These are phyloP conservation scores for Narthecium ossifragum DNA, from an alignment of 106 monocot species.

Conservation along the genomic window DNA sequence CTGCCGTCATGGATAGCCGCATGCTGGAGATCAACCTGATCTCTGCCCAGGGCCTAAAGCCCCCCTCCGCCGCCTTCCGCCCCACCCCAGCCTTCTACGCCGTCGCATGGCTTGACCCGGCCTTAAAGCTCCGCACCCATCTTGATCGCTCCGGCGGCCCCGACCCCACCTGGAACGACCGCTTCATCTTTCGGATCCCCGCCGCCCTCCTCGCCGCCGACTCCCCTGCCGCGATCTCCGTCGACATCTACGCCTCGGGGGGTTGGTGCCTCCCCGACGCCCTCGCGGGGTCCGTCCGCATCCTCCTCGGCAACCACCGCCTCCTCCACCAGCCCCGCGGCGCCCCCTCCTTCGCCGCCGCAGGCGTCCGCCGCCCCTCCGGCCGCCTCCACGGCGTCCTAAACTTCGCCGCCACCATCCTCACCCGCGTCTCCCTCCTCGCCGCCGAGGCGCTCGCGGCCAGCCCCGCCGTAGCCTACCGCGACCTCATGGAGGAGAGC, in stretches of 20 bases:
- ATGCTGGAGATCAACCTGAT: constrained; percentile 3
- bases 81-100: constrained; percentile 5
- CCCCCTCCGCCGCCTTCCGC: constrained; percentile 1
- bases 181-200: constrained; percentile 5
- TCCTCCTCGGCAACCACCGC: constrained; percentile 3
- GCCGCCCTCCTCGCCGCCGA: background rate
- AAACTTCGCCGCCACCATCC: constrained; percentile 3
- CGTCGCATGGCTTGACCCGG: constrained; percentile 5
- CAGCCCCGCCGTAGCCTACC: constrained; percentile 2
- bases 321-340: background rate
- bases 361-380: constrained; percentile 10
- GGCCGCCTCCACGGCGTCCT: constrained; percentile 8
- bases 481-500: constrained; percentile 2
- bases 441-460: background rate
- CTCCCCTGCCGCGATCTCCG: constrained; percentile 8
- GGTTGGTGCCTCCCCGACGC: background rate
- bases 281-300: constrained; percentile 8
- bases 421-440: background rate
- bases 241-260: constrained; percentile 10
- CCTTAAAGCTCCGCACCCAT: constrained; percentile 8
- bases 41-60: constrained; percentile 16
- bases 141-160: background rate
- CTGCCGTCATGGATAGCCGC: background rate
- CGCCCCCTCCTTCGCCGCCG: constrained; percentile 4
- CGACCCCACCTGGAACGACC: constrained; percentile 9